Conservation (phyloP, 176 grass and related monocot genomes). For the Avena atlantica region DNA sequence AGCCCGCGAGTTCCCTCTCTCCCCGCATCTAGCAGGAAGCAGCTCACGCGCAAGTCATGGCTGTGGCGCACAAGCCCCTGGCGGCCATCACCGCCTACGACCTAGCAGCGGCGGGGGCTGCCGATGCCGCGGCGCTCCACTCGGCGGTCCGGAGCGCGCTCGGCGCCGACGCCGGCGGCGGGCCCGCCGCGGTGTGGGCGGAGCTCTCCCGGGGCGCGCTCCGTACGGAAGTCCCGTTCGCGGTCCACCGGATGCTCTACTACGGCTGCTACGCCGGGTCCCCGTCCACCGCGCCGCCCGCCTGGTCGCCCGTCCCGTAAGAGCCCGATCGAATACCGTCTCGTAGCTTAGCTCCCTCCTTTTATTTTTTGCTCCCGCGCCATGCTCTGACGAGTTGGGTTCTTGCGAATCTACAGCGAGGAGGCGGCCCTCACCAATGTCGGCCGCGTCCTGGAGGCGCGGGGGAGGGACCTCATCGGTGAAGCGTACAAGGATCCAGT, state of each 20-base stretch:
- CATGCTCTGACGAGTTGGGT: not conserved
- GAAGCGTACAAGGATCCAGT: slow-evolving; percentile 71
- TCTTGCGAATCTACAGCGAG: slow-evolving; percentile 24
- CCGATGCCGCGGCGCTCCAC: slow-evolving; percentile 55
- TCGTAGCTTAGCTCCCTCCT: not conserved
- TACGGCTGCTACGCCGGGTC: slow-evolving; percentile 74
- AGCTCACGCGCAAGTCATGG: slow-evolving; percentile 21
- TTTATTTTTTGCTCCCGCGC: not conserved
- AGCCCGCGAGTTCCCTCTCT: no score
- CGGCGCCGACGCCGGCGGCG: slow-evolving; percentile 23
- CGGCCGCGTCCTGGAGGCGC: slow-evolving; percentile 71
- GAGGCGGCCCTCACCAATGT: slow-evolving; percentile 72
- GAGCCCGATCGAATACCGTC: not conserved
- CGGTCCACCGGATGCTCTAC: slow-evolving; percentile 93
- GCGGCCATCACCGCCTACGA: slow-evolving; percentile 65
- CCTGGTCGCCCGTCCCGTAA: slow-evolving; percentile 82
- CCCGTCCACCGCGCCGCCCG: slow-evolving; percentile 68
- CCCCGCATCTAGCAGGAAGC: not conserved
- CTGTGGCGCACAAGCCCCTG: slow-evolving; percentile 58
- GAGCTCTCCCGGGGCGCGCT: slow-evolving; percentile 61
- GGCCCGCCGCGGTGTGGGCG: slow-evolving; percentile 59
- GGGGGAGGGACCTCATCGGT: slow-evolving; percentile 70
- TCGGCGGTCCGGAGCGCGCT: slow-evolving; percentile 41
- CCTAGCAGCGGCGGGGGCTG: slow-evolving; percentile 59
- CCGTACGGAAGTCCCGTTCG: slow-evolving; percentile 65